Percentiles rank a stretch among this genome's conserved stretches.
phyloP scores from a whole-genome alignment of 139 green algal species.

The Gonium pectorale region DNA sequence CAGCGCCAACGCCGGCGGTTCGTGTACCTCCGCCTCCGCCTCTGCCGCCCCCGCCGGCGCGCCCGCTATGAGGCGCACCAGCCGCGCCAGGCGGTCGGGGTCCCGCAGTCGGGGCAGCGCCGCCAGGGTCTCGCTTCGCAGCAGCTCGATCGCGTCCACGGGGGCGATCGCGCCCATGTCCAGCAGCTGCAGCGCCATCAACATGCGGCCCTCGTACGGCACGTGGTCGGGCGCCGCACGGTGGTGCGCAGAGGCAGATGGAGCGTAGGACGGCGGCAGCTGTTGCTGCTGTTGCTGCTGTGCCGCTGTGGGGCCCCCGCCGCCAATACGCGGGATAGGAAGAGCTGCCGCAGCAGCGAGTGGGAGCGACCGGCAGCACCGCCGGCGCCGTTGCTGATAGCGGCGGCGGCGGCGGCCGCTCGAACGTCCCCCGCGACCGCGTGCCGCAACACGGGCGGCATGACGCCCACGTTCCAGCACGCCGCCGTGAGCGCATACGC shows the following conservation, averaged over 20 bases:
- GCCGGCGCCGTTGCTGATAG: neutral
- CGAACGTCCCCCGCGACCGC: neutral
- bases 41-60: no score
- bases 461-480: slow-evolving; percentile 13
- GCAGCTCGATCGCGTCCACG: neutral
- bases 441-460: neutral
- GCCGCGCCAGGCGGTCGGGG: neutral
- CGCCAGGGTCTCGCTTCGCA: neutral
- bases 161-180: slow-evolving; percentile 1
- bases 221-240: neutral
- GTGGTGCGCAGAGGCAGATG: no score
- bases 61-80: slow-evolving; percentile 12
- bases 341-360: neutral
- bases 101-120: neutral
- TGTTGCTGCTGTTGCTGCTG: neutral
- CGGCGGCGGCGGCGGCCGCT: neutral
- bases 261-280: neutral
- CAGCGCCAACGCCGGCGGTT: no score
- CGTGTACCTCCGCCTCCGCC: no score
- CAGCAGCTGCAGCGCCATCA: slow-evolving; percentile 9
- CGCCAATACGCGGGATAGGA: neutral
- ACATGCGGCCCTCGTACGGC: slow-evolving; percentile 26
- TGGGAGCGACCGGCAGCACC: neutral
- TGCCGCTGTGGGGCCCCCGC: no score
- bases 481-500: slow-evolving; percentile 11